These are phyloP conservation scores for Capsicum baccatum DNA, from an alignment of 257 asterid species.

Conservation along the genomic window DNA sequence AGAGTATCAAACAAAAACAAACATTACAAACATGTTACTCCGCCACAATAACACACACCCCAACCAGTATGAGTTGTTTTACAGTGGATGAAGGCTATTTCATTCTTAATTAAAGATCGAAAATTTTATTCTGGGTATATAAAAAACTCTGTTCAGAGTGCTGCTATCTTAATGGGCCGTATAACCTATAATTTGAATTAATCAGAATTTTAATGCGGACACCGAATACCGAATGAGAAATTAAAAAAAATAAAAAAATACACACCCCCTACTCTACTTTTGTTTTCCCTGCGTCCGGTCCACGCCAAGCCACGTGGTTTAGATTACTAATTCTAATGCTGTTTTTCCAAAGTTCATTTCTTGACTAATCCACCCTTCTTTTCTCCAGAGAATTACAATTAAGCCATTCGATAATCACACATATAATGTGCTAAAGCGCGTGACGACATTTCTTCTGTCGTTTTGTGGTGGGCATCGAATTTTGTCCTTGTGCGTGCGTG, in stretches of 20 bases:
- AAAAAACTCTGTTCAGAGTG: too few species aligned
- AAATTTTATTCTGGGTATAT: too few species aligned
- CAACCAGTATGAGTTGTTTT: too few species aligned
- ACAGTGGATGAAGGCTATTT: too few species aligned
- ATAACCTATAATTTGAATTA: accelerated
- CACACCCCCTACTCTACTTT: not conserved
- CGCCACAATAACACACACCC: not conserved
- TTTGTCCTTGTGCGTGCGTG: not conserved
- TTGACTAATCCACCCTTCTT: constrained; percentile 30
- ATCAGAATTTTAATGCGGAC: too few species aligned
- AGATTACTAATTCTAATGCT: constrained; percentile 29
- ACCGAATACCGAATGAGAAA: too few species aligned
- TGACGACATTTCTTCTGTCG: constrained; percentile 43
- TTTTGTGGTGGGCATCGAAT: not conserved
- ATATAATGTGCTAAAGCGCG: constrained; percentile 40
- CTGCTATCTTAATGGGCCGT: too few species aligned
- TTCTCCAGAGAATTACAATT: not conserved
- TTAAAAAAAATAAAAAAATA: too few species aligned
- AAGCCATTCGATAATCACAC: constrained; percentile 28
- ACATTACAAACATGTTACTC: not conserved
- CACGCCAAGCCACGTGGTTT: constrained; percentile 44
- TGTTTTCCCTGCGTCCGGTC: constrained; percentile 40
- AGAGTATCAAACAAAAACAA: not conserved
- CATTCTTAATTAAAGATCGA: too few species aligned
- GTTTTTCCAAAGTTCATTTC: not conserved